Base-by-base conservation (phyloP, 1,284 basidiomycete species). In the Bondarzewia mesenterica region DNA sequence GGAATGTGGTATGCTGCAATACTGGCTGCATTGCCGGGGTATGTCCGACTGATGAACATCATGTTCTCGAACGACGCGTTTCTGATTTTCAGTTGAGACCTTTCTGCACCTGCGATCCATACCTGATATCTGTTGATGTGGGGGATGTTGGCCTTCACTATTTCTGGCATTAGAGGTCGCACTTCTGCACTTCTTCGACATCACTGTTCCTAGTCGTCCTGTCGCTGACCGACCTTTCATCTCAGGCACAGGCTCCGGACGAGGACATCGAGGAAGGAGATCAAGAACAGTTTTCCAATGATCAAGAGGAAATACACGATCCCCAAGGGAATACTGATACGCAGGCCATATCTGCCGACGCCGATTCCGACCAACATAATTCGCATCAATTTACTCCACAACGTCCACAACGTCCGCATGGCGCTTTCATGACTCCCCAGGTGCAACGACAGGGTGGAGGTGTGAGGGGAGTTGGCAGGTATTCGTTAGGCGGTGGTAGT, bases 341-440 rank as follows among this genome's bases (percentile, higher is more conserved):
- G 4, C 6, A 35, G 22, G 15, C 27, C n/a, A 46, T 43, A 42
- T 35, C 46, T 27, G 39, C 52, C 21, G 41, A 60, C 4, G 51
- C 51, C 7, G 51, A 51, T 16, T n/a, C n/a, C n/a, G n/a, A n/a
- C n/a, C n/a, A n/a, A n/a, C n/a, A n/a, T n/a, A n/a, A n/a, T n/a
- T n/a, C n/a, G n/a, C 44, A 54, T 16, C 32, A 54, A 16, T 52
- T 52, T 16, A 49, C 44, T 21, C 44, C 41, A 42, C 22, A 18
- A 5, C 15, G 20, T 7, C 41, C 25, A 25, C 41, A 12, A 16
- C 41, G 41, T 27, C 22, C 15, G 22, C 41, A n/a, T 21, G 15
- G 21, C 1, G 22, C 41, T 3, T 82, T 82, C 63, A 77, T 77
- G 74, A 80, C 78, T 1, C 79, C 79, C 0, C 78, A 71, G 50